phyloP scores from a whole-genome alignment of 2,329 filamentous ascomycete species.

The Colletotrichum noveboracense region DNA sequence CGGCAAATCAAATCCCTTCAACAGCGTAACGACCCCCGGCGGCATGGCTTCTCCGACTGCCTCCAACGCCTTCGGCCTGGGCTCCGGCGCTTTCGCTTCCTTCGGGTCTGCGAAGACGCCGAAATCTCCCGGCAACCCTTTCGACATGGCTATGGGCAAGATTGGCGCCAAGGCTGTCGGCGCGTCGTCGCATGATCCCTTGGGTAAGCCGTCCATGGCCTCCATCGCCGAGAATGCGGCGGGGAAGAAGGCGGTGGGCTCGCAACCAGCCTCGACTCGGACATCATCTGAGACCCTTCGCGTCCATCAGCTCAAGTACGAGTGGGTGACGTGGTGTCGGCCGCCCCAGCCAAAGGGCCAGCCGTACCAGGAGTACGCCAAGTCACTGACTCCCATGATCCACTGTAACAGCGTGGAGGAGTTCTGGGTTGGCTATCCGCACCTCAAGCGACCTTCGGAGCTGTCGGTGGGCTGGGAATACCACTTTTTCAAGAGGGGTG shows the following conservation, averaged over 20 bases:
- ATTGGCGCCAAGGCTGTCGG: constrained; percentile 56
- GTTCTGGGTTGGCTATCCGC: constrained; percentile 88
- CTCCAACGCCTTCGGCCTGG: constrained; percentile 90
- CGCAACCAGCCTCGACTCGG: constrained; percentile 19
- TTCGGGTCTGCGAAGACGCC: constrained; percentile 88
- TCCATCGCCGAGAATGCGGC: constrained; percentile 66
- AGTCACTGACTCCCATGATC: constrained; percentile 89
- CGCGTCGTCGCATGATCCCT: constrained; percentile 30
- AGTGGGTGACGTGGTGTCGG: constrained; percentile 97
- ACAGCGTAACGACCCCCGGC: constrained; percentile 72
- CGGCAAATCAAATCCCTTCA: constrained; percentile 80
- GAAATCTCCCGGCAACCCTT: constrained; percentile 81
- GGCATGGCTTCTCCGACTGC: constrained; percentile 80
- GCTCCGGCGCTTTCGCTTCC: constrained; percentile 95
- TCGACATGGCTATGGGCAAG: constrained; percentile 73
- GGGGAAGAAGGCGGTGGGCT: constrained; percentile 3
- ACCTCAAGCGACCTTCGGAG: constrained; percentile 86
- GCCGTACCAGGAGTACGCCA: constrained; percentile 87
- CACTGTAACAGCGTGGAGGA: constrained; percentile 83
- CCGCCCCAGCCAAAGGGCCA: constrained; percentile 97
- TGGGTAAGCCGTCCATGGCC: constrained; percentile 50
- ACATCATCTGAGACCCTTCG: constrained; percentile 17
- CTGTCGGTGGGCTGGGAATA: constrained; percentile 95
- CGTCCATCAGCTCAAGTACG: constrained; percentile 67
- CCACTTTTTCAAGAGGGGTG: constrained; percentile 96